These are phyloP conservation scores for Cadophora sp. DNA, from an alignment of 2,329 filamentous ascomycete genomes.

Conservation along the genomic window DNA sequence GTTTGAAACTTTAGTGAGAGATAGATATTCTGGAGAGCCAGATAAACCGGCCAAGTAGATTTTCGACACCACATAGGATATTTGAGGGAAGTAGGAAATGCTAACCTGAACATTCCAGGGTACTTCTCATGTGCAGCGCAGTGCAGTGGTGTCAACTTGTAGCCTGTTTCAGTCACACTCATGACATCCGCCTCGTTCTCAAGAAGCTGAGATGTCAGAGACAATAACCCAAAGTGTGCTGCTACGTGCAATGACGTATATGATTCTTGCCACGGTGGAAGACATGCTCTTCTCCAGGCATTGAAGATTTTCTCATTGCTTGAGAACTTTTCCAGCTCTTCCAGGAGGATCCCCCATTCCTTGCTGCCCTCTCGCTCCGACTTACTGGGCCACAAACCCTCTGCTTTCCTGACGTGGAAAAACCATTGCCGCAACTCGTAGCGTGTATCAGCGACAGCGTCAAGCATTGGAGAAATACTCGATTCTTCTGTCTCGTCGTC, in stretches of 20 bases:
- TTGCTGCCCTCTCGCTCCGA: conserved; percentile 2
- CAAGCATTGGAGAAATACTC: not conserved
- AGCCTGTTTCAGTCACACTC: not conserved
- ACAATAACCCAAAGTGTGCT: not conserved
- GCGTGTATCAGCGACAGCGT: not conserved
- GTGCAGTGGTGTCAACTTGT: not conserved
- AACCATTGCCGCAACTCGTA: conserved; percentile 8
- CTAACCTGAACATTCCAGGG: not conserved
- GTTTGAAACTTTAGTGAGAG: not conserved
- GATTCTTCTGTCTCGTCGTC: not conserved
- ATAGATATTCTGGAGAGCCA: no score
- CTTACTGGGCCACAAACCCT: conserved; percentile 7
- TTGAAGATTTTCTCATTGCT: conserved; percentile 5
- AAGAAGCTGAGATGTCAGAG: conserved; percentile 4
- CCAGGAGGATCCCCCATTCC: not conserved
- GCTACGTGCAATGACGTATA: not conserved
- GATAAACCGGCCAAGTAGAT: not conserved
- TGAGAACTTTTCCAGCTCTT: conserved; percentile 4
- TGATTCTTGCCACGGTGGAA: not conserved
- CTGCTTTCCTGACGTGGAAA: conserved; percentile 1
- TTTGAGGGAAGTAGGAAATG: not conserved
- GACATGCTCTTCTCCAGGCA: not conserved
- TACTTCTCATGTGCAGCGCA: not conserved
- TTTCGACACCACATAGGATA: no score
- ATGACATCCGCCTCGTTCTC: not conserved